Evolutionary conservation across 345 rosid genomes (phyloP), one percentile per base, ranked within the genome.

Genomic region (Cardamine occulta): DNA sequence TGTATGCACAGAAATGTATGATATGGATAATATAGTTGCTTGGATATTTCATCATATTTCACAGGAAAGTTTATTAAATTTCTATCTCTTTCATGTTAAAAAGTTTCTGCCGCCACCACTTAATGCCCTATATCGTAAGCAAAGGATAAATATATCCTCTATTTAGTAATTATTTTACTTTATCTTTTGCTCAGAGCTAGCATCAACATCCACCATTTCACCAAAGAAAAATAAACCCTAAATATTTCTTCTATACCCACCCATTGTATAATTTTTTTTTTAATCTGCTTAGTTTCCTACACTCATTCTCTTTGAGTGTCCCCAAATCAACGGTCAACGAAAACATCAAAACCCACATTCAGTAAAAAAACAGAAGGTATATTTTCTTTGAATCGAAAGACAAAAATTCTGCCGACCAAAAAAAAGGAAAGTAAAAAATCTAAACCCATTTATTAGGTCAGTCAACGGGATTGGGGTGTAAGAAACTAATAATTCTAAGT

Each of bases 41-140:
- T 21, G 13, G 44, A 48, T 48, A 10, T 34, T 34, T 48, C 24
- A 19, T 47, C 58, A 71, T 59, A 59, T n/a, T 24, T 34, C 51
- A 60, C 48, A 48, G 19, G 34, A 23, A 23, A 48, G 61, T 2
- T n/a, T 17, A 11, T 11, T 17, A 62, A 53, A 29, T 63, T 40
- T 56, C 51, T 37, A 48, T 62, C 51, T 23, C 6, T 68, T 37
- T 68, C 52, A 68, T 54, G 73, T 11, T 42, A 55, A 24, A 34
- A 66, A 18, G 11, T 13, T 74, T 75, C 73, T 75, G 79, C 79
- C 73, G 79, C 73, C 79, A 59, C 79, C 79, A 75, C 79, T 58
- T 7, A 35, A 6, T 67, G 42, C 34, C 73, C 60, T 58, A 26
- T 44, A 49, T 48, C 59, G 23, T 49, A 37, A 66, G 73, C 61